A percentile compares a stretch with the other conserved stretches of the same genome.
Evolutionary conservation across 805 yeast species (phyloP).

Genomic region (Kodamaea hsintzibuensis): DNA sequence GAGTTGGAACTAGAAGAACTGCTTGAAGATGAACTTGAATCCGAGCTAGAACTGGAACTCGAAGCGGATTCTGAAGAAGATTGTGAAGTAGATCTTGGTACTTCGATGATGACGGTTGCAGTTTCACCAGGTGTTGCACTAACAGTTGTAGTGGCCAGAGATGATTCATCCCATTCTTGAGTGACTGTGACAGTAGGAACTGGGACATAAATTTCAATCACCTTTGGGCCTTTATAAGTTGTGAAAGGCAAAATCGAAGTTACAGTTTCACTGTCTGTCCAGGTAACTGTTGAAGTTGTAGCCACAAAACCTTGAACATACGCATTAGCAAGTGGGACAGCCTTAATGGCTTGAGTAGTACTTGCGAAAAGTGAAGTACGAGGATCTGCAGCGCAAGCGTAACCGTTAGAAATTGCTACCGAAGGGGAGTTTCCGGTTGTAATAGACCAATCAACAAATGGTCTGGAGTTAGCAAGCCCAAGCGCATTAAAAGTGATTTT

Average conservation of each 20-base stretch:
- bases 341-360: background rate
- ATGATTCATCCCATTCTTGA: slow-evolving; percentile 10
- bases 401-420: background rate
- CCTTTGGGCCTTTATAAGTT: background rate
- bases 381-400: background rate
- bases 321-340: background rate
- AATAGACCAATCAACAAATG: background rate
- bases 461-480: background rate
- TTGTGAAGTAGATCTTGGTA: background rate
- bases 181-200: slow-evolving; percentile 10
- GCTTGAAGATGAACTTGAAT: no score
- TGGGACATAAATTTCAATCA: slow-evolving; percentile 13
- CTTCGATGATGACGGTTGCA: slow-evolving; percentile 15
- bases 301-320: background rate
- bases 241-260: background rate
- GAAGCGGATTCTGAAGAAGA: background rate
- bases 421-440: background rate
- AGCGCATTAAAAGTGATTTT: no score
- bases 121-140: slow-evolving; percentile 15
- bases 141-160: slow-evolving; percentile 5
- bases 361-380: background rate
- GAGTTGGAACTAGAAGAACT: no score
- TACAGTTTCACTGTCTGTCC: background rate
- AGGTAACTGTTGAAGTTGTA: background rate
- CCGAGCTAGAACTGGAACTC: background rate